Evolutionary conservation across 1,284 basidiomycete genomes (phyloP).

Genomic region (Trametes hirsuta): DNA sequence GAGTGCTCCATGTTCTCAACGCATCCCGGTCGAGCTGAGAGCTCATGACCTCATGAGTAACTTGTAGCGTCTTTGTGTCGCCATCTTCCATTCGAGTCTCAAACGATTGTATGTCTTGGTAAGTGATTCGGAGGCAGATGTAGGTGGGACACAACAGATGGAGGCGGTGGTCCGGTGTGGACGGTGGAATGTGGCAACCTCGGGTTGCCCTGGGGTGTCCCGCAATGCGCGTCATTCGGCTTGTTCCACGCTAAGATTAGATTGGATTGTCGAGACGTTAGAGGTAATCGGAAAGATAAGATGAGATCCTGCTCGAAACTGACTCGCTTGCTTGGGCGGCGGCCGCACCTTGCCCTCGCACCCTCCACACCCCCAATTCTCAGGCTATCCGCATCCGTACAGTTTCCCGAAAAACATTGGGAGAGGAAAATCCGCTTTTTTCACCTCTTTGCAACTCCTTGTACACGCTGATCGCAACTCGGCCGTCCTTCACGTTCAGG

Average conservation of each 20-base stretch:
- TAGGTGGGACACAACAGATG: too few species aligned
- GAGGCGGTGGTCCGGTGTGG: not conserved
- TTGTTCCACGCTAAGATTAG: not conserved
- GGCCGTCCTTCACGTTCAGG: too few species aligned
- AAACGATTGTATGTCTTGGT: not conserved
- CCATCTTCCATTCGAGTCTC: not conserved
- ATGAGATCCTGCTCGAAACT: not conserved
- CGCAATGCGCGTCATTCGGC: too few species aligned
- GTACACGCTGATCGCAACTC: not conserved
- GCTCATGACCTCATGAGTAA: not conserved
- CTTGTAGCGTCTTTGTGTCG: not conserved
- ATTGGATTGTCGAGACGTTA: not conserved
- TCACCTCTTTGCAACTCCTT: not conserved
- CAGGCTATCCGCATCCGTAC: not conserved
- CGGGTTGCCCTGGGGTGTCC: too few species aligned
- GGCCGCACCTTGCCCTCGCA: not conserved
- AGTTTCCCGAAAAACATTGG: not conserved
- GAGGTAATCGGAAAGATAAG: not conserved
- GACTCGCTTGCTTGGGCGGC: not conserved
- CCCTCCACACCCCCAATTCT: not conserved
- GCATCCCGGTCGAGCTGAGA: constrained; percentile 47
- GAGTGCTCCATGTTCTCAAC: constrained; percentile 53
- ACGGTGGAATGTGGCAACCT: not conserved
- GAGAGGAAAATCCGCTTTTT: not conserved
- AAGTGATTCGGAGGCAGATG: too few species aligned